Evolutionary conservation across 139 green algal species (phyloP).

Genomic region (Micractinium conductrix): DNA sequence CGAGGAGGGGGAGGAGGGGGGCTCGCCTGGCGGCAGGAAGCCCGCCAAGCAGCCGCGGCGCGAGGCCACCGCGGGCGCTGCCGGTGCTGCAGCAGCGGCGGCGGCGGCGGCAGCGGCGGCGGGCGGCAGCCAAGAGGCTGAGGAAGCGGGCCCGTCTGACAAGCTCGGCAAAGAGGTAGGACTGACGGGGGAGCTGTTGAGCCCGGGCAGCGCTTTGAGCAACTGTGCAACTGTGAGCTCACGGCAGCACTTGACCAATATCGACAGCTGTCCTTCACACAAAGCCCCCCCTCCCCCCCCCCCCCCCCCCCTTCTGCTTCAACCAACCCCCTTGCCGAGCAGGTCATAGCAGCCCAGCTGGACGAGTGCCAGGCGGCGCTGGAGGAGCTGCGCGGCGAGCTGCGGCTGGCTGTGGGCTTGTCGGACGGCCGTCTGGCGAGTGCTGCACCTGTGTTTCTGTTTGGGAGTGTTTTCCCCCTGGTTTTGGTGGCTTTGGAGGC

Average conservation of each 20-base stretch:
- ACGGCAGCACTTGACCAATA: background rate
- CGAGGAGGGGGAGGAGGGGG: background rate
- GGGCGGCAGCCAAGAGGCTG: background rate
- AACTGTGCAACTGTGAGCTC: background rate
- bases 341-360: too few species aligned
- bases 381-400: background rate
- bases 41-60: background rate
- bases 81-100: too few species aligned
- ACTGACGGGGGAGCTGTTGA: background rate
- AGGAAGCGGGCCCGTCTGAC: background rate
- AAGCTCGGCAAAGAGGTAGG: background rate
- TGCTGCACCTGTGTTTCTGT: too few species aligned
- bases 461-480: too few species aligned
- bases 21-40: background rate
- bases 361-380: background rate
- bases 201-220: too few species aligned
- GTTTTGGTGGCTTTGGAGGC: too few species aligned
- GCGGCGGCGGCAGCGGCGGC: background rate
- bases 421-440: slow-evolving; percentile 10
- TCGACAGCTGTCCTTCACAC: too few species aligned
- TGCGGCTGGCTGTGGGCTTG: background rate
- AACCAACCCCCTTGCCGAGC: too few species aligned
- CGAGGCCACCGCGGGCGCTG: too few species aligned
- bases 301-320: background rate
- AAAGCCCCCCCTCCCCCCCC: background rate